phyloP scores from a whole-genome alignment of 2,329 filamentous ascomycete species.

The Ustulina deusta region DNA sequence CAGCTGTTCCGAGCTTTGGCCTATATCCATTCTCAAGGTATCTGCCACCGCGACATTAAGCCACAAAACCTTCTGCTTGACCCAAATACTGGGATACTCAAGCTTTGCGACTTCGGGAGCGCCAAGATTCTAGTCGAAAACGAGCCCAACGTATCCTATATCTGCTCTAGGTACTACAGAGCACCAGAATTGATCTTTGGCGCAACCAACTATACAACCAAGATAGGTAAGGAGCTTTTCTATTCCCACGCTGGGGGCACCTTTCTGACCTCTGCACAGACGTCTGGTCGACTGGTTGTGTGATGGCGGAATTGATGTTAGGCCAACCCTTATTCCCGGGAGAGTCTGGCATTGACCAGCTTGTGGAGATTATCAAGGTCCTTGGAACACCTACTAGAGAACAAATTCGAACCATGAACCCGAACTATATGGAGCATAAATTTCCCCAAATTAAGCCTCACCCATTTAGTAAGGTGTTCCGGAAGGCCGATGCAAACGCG shows the following conservation, averaged over 20 bases:
- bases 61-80: constrained; percentile 97
- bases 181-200: constrained; percentile 98
- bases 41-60: constrained; percentile 99
- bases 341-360: constrained; percentile 97
- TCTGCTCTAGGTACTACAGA: constrained; percentile 98
- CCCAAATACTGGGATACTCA: constrained; percentile 89
- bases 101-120: constrained; percentile 98
- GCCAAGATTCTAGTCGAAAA: constrained; percentile 99
- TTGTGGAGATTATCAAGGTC: constrained; percentile 99
- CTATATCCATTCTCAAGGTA: constrained; percentile 99
- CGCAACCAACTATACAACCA: constrained; percentile 99
- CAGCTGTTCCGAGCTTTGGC: constrained; percentile 98
- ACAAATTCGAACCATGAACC: constrained; percentile 99
- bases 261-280: constrained; percentile 65
- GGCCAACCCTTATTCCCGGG: constrained; percentile 97
- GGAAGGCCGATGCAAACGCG: constrained; percentile 91
- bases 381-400: constrained; percentile 95
- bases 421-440: constrained; percentile 99
- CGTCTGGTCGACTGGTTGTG: constrained; percentile 98
- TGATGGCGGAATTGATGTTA: constrained; percentile 99
- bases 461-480: constrained; percentile 99
- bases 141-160: constrained; percentile 99
- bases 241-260: background rate
- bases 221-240: constrained; percentile 81
- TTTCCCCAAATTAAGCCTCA: constrained; percentile 99